These are phyloP conservation scores for Leishmania tarentolae DNA, from an alignment of 208 protist genomes.

Conservation along the genomic window DNA sequence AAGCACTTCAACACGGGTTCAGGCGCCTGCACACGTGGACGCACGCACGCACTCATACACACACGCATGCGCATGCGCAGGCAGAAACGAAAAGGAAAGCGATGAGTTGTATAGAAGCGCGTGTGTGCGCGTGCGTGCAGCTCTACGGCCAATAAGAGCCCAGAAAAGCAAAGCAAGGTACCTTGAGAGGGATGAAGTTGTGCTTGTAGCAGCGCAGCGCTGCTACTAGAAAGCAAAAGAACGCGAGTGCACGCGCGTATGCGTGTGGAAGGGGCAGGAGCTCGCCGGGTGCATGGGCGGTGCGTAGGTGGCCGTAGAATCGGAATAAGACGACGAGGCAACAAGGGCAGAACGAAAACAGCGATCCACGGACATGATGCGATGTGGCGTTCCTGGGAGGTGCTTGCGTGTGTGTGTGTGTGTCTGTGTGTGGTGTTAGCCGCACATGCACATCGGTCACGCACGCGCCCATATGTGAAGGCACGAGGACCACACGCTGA, in stretches of 20 bases:
- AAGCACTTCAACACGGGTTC: too few relatives aligned
- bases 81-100: background rate
- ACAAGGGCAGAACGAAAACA: background rate
- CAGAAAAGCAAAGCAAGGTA: background rate
- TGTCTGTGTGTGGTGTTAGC: too few relatives aligned
- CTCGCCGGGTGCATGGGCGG: too few relatives aligned
- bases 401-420: background rate
- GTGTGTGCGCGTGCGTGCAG: background rate
- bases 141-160: too few relatives aligned
- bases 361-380: background rate
- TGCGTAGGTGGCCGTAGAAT: background rate
- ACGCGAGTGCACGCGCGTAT: background rate
- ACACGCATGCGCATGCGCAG: background rate
- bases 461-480: background rate
- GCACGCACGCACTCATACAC: background rate
- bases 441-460: background rate
- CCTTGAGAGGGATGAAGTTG: background rate
- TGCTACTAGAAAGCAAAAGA: too few relatives aligned
- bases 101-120: conserved; percentile 1
- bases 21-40: background rate
- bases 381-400: background rate
- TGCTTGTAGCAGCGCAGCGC: too few relatives aligned
- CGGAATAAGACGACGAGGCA: background rate
- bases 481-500: background rate
- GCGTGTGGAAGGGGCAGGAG: background rate